phyloP scores from a whole-genome alignment of 345 rosid species.

The Psidium guajava region DNA sequence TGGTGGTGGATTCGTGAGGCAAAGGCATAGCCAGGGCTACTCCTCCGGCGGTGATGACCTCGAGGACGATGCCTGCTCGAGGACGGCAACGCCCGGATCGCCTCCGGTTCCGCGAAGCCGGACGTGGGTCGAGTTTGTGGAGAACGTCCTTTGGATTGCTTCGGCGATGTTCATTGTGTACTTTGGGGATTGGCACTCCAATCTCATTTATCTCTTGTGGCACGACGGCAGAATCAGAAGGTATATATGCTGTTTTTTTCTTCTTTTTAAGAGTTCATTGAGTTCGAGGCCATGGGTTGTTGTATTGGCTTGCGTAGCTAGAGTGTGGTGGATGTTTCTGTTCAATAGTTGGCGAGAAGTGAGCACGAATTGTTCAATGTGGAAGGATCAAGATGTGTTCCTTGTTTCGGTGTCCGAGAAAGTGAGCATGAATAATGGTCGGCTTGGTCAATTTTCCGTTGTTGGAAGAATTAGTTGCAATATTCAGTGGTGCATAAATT shows the following conservation, averaged over 20 bases:
- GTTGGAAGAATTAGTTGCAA: not conserved
- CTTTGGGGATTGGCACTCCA: conserved; percentile 70
- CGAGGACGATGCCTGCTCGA: conserved; percentile 93
- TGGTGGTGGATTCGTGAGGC: conserved; percentile 84
- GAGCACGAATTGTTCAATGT: not conserved
- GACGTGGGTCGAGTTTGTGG: conserved; percentile 64
- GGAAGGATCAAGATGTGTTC: not conserved
- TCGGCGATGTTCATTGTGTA: conserved; percentile 68
- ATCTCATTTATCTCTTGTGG: conserved; percentile 53
- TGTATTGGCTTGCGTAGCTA: not conserved
- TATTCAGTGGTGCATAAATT: not conserved
- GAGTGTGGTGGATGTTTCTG: not conserved
- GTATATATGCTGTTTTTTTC: conserved; percentile 6
- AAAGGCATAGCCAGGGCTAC: conserved; percentile 91
- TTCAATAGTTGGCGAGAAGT: not conserved
- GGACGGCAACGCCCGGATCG: conserved; percentile 37
- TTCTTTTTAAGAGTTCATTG: not conserved
- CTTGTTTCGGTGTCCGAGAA: not conserved
- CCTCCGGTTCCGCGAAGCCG: conserved; percentile 23
- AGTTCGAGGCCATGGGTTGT: not conserved
- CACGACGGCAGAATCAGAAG: conserved; percentile 81
- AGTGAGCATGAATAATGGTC: not conserved
- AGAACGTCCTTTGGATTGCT: conserved; percentile 76
- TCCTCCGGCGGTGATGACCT: conserved; percentile 79
- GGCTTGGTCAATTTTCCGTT: not conserved